Evolutionary conservation across 257 asterid species (phyloP).

Genomic region (Penstemon davidsonii): DNA sequence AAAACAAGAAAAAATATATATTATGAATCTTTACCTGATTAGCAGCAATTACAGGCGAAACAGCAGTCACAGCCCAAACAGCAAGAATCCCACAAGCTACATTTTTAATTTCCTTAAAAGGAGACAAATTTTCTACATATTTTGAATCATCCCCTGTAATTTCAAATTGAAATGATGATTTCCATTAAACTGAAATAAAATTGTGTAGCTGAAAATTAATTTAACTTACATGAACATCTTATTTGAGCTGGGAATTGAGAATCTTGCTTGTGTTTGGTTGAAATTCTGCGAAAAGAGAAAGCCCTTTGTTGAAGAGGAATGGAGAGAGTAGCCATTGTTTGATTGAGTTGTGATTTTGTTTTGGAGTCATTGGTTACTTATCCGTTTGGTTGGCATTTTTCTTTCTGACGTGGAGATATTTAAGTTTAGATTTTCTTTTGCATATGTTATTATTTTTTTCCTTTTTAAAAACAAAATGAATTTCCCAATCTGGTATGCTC

Average conservation of each 20-base stretch:
- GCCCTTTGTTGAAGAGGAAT: slow-evolving; percentile 39
- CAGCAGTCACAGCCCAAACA: slow-evolving; percentile 72
- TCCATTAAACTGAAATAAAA: neutral
- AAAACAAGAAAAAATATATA: neutral
- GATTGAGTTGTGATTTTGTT: slow-evolving; percentile 8
- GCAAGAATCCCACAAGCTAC: slow-evolving; percentile 81
- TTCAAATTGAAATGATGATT: slow-evolving; percentile 10
- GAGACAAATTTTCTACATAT: slow-evolving; percentile 29
- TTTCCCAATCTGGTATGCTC: too few species aligned
- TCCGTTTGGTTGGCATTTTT: slow-evolving; percentile 22
- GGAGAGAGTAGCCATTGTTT: slow-evolving; percentile 54
- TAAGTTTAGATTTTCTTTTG: too few species aligned
- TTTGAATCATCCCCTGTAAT: slow-evolving; percentile 38
- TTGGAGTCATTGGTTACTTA: slow-evolving; percentile 36
- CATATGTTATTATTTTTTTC: too few species aligned
- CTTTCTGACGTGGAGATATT: too few species aligned
- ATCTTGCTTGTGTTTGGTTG: slow-evolving; percentile 24
- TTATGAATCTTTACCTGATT: slow-evolving; percentile 38
- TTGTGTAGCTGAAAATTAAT: neutral
- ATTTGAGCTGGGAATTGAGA: slow-evolving; percentile 37
- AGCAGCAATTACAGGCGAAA: slow-evolving; percentile 82
- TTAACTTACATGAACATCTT: slow-evolving; percentile 56
- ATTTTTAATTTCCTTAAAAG: slow-evolving; percentile 59
- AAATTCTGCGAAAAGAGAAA: slow-evolving; percentile 32
- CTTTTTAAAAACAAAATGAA: too few species aligned